Evolutionary conservation across 768 basidiomycete species (phyloP).

Genomic region (Amanita fuliginea): DNA sequence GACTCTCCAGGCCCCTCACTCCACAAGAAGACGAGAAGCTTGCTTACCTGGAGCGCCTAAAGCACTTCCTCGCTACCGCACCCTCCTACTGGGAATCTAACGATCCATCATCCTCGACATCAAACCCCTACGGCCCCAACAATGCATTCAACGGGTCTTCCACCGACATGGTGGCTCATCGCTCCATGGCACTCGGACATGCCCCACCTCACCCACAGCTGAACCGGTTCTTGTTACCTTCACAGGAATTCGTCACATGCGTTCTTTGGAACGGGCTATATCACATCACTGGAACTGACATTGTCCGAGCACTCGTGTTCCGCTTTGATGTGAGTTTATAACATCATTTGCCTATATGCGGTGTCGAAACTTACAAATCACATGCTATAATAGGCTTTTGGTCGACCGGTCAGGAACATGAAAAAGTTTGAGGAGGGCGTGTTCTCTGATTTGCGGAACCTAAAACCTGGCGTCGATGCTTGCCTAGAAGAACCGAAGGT

Average conservation of each 20-base stretch:
- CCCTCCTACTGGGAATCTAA: constrained; percentile 59
- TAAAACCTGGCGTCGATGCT: constrained; percentile 90
- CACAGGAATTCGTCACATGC: constrained; percentile 82
- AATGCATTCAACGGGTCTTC: constrained; percentile 2
- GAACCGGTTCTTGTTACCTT: constrained; percentile 80
- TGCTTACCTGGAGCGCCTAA: constrained; percentile 71
- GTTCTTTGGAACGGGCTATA: constrained; percentile 88
- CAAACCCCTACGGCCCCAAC: constrained; percentile 12
- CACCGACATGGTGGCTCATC: constrained; percentile 8
- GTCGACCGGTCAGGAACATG: constrained; percentile 81
- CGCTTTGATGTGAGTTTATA: constrained; percentile 60
- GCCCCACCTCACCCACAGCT: constrained; percentile 63
- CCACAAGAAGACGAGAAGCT: constrained; percentile 58
- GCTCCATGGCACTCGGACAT: constrained; percentile 16
- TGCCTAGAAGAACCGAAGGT: constrained; percentile 96
- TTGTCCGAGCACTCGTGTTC: constrained; percentile 90
- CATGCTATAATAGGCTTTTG: constrained; percentile 45
- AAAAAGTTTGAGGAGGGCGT: constrained; percentile 98
- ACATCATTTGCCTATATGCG: constrained; percentile 4
- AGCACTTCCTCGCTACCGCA: constrained; percentile 82
- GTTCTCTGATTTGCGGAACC: constrained; percentile 84
- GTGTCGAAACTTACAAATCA: background rate
- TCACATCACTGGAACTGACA: constrained; percentile 95
- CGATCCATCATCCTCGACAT: constrained; percentile 16
- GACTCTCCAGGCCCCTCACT: constrained; percentile 48